Evolutionary conservation across 305 asterid genomes (phyloP).

Genomic region (Plantago lanceolata): DNA sequence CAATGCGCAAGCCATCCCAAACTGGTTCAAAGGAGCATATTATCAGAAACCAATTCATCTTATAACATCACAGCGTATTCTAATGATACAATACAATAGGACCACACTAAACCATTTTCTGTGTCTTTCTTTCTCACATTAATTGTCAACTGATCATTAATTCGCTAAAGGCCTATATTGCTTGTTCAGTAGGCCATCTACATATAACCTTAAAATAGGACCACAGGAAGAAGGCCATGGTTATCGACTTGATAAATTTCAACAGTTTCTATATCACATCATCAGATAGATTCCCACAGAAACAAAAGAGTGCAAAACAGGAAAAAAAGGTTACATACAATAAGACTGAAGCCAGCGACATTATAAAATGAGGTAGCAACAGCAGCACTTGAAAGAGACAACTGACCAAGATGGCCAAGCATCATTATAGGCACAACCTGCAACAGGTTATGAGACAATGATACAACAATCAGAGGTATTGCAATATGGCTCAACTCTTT

Average conservation of each 20-base stretch:
- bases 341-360: constrained; percentile 50
- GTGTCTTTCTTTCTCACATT: neutral
- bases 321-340: constrained; percentile 24
- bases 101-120: neutral
- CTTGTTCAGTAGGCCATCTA: neutral
- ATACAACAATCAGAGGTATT: constrained; percentile 48
- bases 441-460: constrained; percentile 39
- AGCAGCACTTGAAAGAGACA: constrained; percentile 50
- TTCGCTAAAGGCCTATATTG: too few species aligned
- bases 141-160: too few species aligned
- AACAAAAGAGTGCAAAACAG: neutral
- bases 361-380: constrained; percentile 50
- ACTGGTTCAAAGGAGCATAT: constrained; percentile 5
- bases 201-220: neutral
- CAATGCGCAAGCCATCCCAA: constrained; percentile 28
- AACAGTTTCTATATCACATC: too few species aligned
- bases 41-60: neutral
- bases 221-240: too few species aligned
- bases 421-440: constrained; percentile 49
- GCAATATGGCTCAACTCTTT: constrained; percentile 46
- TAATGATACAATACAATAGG: neutral
- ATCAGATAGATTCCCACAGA: too few species aligned
- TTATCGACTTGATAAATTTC: too few species aligned
- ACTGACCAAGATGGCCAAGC: constrained; percentile 60
- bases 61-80: neutral